These are phyloP conservation scores for Epithemia pelagica DNA, from an alignment of 108 stramenopile species.

Conservation along the genomic window DNA sequence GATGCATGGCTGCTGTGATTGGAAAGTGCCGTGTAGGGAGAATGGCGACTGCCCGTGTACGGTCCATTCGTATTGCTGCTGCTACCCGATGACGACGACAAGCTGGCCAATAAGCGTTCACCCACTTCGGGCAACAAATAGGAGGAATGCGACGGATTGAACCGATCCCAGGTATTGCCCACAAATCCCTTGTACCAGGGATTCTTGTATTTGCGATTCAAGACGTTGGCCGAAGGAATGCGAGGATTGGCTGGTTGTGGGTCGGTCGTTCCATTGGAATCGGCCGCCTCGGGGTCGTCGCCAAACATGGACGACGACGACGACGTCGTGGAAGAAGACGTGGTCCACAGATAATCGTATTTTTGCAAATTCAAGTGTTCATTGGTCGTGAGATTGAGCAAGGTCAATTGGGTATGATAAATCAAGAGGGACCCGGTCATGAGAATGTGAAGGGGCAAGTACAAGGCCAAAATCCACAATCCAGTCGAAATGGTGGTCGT, in stretches of 20 bases:
- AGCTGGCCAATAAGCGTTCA: neutral
- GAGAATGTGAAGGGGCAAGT: conserved; percentile 54
- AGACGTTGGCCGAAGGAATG: too few relatives aligned
- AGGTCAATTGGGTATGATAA: conserved; percentile 86
- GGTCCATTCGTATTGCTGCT: too few relatives aligned
- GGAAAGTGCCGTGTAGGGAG: neutral
- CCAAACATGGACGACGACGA: neutral
- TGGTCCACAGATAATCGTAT: conserved; percentile 78
- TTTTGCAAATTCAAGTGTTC: conserved; percentile 78
- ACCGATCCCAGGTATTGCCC: conserved; percentile 28
- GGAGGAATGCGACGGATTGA: conserved; percentile 22
- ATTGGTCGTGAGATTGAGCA: conserved; percentile 90
- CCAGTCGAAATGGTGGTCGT: neutral
- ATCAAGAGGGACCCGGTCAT: conserved; percentile 45
- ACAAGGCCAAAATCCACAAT: conserved; percentile 44
- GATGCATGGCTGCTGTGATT: too few relatives aligned
- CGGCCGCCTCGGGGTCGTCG: neutral
- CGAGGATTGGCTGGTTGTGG: neutral
- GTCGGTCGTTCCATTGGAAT: neutral
- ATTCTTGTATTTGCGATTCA: conserved; percentile 56
- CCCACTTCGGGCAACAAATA: conserved; percentile 19
- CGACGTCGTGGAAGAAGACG: neutral
- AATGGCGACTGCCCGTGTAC: too few relatives aligned
- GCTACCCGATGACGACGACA: neutral
- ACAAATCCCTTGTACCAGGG: conserved; percentile 77